Evolutionary conservation across 495 filamentous ascomycete species (phyloP).

Genomic region (Penicillium nucicola): DNA sequence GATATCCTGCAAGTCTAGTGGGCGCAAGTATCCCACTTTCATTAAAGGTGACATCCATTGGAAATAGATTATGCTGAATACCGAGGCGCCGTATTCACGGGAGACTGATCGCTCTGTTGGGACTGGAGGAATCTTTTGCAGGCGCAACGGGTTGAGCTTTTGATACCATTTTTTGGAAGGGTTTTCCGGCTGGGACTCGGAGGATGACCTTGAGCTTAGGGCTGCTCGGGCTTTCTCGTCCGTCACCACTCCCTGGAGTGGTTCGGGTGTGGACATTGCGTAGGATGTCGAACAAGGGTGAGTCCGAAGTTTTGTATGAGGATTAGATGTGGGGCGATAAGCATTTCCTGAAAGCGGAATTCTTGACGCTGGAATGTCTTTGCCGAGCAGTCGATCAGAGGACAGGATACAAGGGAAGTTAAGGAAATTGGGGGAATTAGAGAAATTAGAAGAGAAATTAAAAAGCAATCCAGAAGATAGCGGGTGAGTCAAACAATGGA

Average conservation of each 20-base stretch:
- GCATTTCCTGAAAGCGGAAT: background rate
- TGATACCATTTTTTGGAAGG: slow-evolving; percentile 50
- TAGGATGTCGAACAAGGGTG: background rate
- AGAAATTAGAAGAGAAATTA: no score
- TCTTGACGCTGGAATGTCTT: background rate
- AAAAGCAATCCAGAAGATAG: no score
- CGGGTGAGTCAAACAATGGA: no score
- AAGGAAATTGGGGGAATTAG: no score
- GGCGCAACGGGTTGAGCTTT: slow-evolving; percentile 53
- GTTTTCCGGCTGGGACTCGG: slow-evolving; percentile 17
- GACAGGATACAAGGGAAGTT: no score
- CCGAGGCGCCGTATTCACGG: slow-evolving; percentile 50
- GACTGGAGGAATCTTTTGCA: slow-evolving; percentile 48
- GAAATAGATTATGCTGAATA: slow-evolving; percentile 54
- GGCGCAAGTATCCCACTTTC: slow-evolving; percentile 72
- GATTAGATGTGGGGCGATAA: background rate
- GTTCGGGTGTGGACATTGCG: slow-evolving; percentile 17
- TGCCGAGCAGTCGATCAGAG: no score
- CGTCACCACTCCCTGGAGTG: slow-evolving; percentile 15
- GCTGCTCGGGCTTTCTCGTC: slow-evolving; percentile 16
- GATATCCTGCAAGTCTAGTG: slow-evolving; percentile 79
- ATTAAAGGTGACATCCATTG: slow-evolving; percentile 63
- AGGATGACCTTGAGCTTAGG: slow-evolving; percentile 12
- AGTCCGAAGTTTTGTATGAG: background rate
- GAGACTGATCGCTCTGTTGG: slow-evolving; percentile 48